Percentiles rank a stretch among this genome's conserved stretches.
Conservation (phyloP, 768 basidiomycete genomes). For the Rhizopogon rudus region DNA sequence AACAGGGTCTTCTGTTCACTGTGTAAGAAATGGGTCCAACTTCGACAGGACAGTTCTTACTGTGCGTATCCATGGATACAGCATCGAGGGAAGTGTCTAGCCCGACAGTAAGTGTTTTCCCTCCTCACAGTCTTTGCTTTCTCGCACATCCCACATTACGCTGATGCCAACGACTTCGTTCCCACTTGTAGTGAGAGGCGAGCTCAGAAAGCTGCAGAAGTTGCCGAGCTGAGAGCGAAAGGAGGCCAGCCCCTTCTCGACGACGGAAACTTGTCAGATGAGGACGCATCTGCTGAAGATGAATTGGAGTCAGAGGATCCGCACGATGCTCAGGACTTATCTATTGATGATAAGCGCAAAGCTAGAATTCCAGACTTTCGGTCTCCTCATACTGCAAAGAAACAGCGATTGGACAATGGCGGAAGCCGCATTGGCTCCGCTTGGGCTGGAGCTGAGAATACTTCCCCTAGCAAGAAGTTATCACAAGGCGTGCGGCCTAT, state of each 20-base stretch:
- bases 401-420: slow-evolving; percentile 13
- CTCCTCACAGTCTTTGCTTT: slow-evolving; percentile 7
- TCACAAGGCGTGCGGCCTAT: slow-evolving; percentile 17
- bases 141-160: slow-evolving; percentile 2
- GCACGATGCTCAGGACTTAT: slow-evolving; percentile 17
- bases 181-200: slow-evolving; percentile 44
- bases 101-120: slow-evolving; percentile 51
- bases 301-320: slow-evolving; percentile 35
- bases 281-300: slow-evolving; percentile 27
- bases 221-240: slow-evolving; percentile 41
- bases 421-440: slow-evolving; percentile 6
- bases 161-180: slow-evolving; percentile 1
- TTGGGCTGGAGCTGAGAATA: slow-evolving; percentile 8
- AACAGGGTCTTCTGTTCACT: slow-evolving; percentile 70
- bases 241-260: slow-evolving; percentile 18
- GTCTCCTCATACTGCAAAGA: slow-evolving; percentile 19
- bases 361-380: slow-evolving; percentile 17
- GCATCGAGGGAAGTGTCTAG: slow-evolving; percentile 71
- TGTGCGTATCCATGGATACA: slow-evolving; percentile 82
- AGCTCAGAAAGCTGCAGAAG: slow-evolving; percentile 49
- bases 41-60: slow-evolving; percentile 72
- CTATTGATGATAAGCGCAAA: slow-evolving; percentile 21
- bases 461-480: slow-evolving; percentile 17
- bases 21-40: slow-evolving; percentile 80
- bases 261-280: slow-evolving; percentile 27